Percentiles rank a stretch among this genome's conserved stretches.
Evolutionary conservation across 2,329 filamentous ascomycete species (phyloP).

Genomic region (Fonsecaea multimorphosa): DNA sequence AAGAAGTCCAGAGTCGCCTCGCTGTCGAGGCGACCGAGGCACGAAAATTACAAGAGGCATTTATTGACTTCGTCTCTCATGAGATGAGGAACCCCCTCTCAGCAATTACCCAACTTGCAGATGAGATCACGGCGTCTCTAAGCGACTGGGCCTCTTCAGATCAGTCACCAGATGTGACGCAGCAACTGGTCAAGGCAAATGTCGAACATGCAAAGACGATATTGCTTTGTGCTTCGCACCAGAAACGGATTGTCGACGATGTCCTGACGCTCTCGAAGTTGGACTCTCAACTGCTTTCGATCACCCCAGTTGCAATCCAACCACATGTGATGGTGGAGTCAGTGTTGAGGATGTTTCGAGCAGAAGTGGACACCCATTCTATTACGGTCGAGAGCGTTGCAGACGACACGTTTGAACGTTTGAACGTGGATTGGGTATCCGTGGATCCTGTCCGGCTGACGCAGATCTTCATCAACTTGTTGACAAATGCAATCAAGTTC

Average conservation of each 20-base stretch:
- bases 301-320: slow-evolving; percentile 72
- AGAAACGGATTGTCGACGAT: slow-evolving; percentile 77
- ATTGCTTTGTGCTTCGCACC: slow-evolving; percentile 75
- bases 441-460: slow-evolving; percentile 63
- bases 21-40: slow-evolving; percentile 33
- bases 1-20: slow-evolving; percentile 51
- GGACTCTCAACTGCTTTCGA: slow-evolving; percentile 73
- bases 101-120: slow-evolving; percentile 65
- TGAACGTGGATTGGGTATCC: slow-evolving; percentile 51
- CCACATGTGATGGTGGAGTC: slow-evolving; percentile 69
- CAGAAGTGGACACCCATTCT: slow-evolving; percentile 59
- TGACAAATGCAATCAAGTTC: slow-evolving; percentile 68
- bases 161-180: slow-evolving; percentile 8
- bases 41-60: slow-evolving; percentile 68
- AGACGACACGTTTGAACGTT: slow-evolving; percentile 15
- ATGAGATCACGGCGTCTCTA: slow-evolving; percentile 58
- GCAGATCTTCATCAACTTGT: slow-evolving; percentile 66
- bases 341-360: slow-evolving; percentile 77
- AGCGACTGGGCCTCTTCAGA: slow-evolving; percentile 40
- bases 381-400: slow-evolving; percentile 26
- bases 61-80: slow-evolving; percentile 72
- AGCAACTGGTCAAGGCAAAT: slow-evolving; percentile 61
- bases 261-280: slow-evolving; percentile 76
- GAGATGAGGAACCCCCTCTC: slow-evolving; percentile 64
- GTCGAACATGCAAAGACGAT: slow-evolving; percentile 79